A percentile compares a stretch with the other conserved stretches of the same genome.
Evolutionary conservation across 257 asterid genomes (phyloP).

Genomic region (Gentiana dahurica): DNA sequence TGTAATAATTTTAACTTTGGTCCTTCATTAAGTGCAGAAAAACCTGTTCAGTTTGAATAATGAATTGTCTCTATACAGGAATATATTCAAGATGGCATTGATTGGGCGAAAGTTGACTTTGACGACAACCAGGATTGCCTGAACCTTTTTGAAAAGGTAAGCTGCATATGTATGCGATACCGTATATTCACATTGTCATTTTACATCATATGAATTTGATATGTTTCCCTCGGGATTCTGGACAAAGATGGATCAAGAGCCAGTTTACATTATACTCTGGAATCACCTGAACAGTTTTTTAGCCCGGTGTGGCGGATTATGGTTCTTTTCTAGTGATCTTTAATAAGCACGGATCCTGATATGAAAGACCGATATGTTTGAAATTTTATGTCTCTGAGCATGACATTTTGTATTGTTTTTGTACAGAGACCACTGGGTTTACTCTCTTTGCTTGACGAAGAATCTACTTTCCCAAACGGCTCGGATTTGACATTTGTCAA

Average conservation of each 20-base stretch:
- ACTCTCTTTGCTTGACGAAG: constrained; percentile 84
- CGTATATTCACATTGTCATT: not conserved
- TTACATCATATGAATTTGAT: too few species aligned
- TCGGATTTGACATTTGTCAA: constrained; percentile 87
- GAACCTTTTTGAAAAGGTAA: constrained; percentile 88
- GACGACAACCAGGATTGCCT: constrained; percentile 96
- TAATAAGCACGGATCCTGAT: not conserved
- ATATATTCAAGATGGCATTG: constrained; percentile 93
- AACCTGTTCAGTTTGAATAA: not conserved
- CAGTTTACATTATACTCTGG: not conserved
- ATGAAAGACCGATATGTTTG: too few species aligned
- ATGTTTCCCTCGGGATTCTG: not conserved
- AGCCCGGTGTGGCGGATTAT: not conserved
- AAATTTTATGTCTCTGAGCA: not conserved
- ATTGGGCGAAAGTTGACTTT: constrained; percentile 90
- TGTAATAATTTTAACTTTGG: not conserved
- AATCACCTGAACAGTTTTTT: not conserved
- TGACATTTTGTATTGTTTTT: constrained; percentile 10
- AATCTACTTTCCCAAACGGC: constrained; percentile 90
- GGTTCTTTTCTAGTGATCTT: too few species aligned
- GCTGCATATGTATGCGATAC: constrained; percentile 3
- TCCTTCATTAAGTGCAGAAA: not conserved
- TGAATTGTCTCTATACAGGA: constrained; percentile 39
- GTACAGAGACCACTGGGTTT: constrained; percentile 88
- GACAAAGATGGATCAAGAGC: not conserved